Percentiles rank a stretch among this genome's conserved stretches.
Evolutionary conservation across 2,329 filamentous ascomycete species (phyloP).

Genomic region (Sordariomycetes sp.): DNA sequence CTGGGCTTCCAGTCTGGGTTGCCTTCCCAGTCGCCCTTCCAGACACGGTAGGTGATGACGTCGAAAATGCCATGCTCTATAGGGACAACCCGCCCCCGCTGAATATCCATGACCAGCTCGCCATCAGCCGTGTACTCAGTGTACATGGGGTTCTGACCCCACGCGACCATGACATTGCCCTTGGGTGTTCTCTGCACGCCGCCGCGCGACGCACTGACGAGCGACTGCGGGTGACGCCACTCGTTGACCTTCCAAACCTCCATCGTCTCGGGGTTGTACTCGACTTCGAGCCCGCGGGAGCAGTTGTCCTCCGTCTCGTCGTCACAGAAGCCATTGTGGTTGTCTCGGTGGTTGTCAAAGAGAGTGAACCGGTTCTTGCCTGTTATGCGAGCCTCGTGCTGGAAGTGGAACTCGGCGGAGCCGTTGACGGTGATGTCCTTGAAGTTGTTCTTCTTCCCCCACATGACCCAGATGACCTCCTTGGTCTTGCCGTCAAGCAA

Average conservation of each 20-base stretch:
- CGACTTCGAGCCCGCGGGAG: slow-evolving; percentile 16
- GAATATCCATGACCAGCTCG: slow-evolving; percentile 13
- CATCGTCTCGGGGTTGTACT: slow-evolving; percentile 15
- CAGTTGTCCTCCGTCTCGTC: slow-evolving; percentile 6
- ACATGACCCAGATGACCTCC: slow-evolving; percentile 22
- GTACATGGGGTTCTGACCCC: slow-evolving; percentile 17
- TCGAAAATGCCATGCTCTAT: slow-evolving; percentile 10
- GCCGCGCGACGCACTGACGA: slow-evolving; percentile 16
- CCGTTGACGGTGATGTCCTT: slow-evolving; percentile 17
- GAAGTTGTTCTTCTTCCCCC: slow-evolving; percentile 23
- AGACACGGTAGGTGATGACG: slow-evolving; percentile 17
- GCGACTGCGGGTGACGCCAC: slow-evolving; percentile 15
- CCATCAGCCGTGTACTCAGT: slow-evolving; percentile 16
- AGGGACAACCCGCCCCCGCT: slow-evolving; percentile 8
- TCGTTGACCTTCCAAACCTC: slow-evolving; percentile 17
- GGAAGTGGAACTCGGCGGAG: slow-evolving; percentile 25
- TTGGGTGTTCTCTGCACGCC: slow-evolving; percentile 13
- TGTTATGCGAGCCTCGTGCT: slow-evolving; percentile 25
- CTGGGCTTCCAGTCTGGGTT: slow-evolving; percentile 16
- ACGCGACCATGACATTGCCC: slow-evolving; percentile 16
- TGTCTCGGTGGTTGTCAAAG: slow-evolving; percentile 27
- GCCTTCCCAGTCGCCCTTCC: slow-evolving; percentile 16
- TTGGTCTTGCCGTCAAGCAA: slow-evolving; percentile 18
- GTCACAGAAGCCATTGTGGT: slow-evolving; percentile 14
- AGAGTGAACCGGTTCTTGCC: slow-evolving; percentile 19